Base-by-base conservation (phyloP, 1,284 basidiomycete species). In the Ustilago trichophora region DNA sequence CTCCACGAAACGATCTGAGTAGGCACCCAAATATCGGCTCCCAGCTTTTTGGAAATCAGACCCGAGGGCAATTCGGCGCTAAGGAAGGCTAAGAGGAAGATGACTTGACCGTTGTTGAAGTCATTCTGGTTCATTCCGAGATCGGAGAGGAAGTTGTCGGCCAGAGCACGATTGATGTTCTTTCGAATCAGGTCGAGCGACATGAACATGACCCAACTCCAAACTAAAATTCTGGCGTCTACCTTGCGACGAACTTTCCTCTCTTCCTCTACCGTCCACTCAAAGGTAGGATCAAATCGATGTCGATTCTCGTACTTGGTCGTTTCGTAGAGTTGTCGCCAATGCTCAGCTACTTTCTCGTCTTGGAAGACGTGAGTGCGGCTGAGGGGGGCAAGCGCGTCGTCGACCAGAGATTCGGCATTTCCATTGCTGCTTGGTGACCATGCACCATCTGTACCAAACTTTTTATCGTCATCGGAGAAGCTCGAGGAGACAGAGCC, bases 31-130 rank as follows among this genome's bases (percentile, higher is more conserved):
- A 55, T 25, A 22, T 77, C 73, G 18, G 57, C 51, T 3, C 76
- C 76, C 7, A 78, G 42, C 33, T 72, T 60, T 41, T 78, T 78
- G 15, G 63, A 63, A 35, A 75, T 69, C 12, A 78, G 29, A 8
- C 70, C 63, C 1, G 62, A 72, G 1, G 76, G 76, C 11, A 78
- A 33, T 31, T 78, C 76, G 15, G 70, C 68, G 15, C 29, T 35
- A 19, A 78, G 55, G 49, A 78, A 77, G 11, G 38, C 18, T 5
- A 57, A 3, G n/a, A 65, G 54, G 32, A 53, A 72, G 38, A 67
- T 43, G 15, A 65, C 62, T 19, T 65, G 54, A 3, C 75, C 75
- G 12, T 56, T 76, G 66, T 78, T 78, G 47, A 66, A 68, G 38
- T 76, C 64, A 52, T 78, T 68, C 19, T 60, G 58, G 9, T 47